Conservation (phyloP, 2,329 filamentous ascomycete genomes). For the Fusarium domesticum region DNA sequence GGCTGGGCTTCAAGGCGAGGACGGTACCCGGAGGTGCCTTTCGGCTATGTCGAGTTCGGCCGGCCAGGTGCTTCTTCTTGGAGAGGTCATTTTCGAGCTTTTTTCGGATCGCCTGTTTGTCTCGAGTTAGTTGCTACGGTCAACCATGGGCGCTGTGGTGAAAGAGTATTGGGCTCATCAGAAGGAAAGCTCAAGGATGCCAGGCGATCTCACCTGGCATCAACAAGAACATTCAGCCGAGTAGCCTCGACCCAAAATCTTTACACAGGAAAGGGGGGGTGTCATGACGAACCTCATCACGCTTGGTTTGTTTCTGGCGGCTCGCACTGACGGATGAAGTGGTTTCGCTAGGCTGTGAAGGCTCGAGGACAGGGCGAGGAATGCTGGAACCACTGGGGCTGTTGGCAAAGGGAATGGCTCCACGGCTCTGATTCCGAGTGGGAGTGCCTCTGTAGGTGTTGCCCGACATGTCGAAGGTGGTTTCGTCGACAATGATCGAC, state of each 20-base stretch:
- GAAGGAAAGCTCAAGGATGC: neutral
- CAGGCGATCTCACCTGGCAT: neutral
- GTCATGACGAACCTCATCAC: conserved; percentile 79
- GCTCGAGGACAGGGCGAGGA: conserved; percentile 68
- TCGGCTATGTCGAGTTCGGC: conserved; percentile 77
- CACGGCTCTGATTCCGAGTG: conserved; percentile 57
- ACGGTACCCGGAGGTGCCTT: conserved; percentile 97
- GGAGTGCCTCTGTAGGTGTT: conserved; percentile 70
- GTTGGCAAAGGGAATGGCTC: conserved; percentile 57
- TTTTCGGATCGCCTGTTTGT: conserved; percentile 78
- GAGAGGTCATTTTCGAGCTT: conserved; percentile 97
- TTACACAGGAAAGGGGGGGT: conserved; percentile 4
- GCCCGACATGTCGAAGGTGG: conserved; percentile 47
- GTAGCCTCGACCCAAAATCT: neutral
- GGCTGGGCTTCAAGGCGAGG: conserved; percentile 90
- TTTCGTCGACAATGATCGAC: neutral
- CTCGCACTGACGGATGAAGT: conserved; percentile 82
- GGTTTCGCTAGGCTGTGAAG: conserved; percentile 52
- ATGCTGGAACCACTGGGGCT: conserved; percentile 64
- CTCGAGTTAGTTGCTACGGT: conserved; percentile 14
- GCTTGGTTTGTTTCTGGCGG: conserved; percentile 92
- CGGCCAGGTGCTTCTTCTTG: conserved; percentile 87
- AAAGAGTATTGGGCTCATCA: conserved; percentile 12
- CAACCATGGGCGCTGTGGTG: conserved; percentile 5
- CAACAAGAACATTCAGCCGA: neutral